phyloP scores from a whole-genome alignment of 108 stramenopile genomes.

The Pseudonitzschia multistriata region DNA sequence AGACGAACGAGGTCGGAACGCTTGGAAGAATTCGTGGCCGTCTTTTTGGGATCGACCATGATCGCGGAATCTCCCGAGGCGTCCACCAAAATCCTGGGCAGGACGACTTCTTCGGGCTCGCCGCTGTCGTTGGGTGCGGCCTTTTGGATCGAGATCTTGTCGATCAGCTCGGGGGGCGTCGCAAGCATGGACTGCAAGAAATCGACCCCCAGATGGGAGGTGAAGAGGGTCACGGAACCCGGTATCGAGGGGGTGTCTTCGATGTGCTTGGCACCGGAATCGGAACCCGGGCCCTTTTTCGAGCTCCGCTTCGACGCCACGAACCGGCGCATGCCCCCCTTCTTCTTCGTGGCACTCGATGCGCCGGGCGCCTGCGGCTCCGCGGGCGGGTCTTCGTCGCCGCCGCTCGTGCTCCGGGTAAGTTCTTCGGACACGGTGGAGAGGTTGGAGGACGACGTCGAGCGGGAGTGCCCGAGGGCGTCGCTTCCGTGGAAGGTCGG shows the following conservation, averaged over 20 bases:
- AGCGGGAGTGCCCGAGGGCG: background rate
- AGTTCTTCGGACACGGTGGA: slow-evolving; percentile 12
- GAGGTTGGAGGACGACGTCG: background rate
- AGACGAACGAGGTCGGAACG: slow-evolving; percentile 73
- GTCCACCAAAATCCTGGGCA: slow-evolving; percentile 67
- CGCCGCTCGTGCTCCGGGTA: background rate
- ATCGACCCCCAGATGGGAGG: slow-evolving; percentile 59
- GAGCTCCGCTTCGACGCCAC: slow-evolving; percentile 17
- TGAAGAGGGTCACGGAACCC: slow-evolving; percentile 42
- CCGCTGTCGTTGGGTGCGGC: background rate
- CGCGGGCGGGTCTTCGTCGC: background rate
- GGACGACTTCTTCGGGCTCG: background rate
- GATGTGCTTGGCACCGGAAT: background rate
- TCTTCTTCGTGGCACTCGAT: background rate
- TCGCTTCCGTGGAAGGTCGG: background rate
- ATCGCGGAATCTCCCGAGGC: slow-evolving; percentile 75
- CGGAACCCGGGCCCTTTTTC: background rate
- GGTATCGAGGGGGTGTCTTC: slow-evolving; percentile 26
- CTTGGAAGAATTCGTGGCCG: slow-evolving; percentile 21
- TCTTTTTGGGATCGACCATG: slow-evolving; percentile 44
- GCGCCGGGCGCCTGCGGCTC: background rate
- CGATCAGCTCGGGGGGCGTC: slow-evolving; percentile 43
- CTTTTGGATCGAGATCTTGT: slow-evolving; percentile 8
- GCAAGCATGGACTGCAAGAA: slow-evolving; percentile 69
- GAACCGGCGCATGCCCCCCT: slow-evolving; percentile 9